Evolutionary conservation across 2,329 filamentous ascomycete species (phyloP), one percentile per base, ranked within the genome.

Genomic region (Neonectria punicea): DNA sequence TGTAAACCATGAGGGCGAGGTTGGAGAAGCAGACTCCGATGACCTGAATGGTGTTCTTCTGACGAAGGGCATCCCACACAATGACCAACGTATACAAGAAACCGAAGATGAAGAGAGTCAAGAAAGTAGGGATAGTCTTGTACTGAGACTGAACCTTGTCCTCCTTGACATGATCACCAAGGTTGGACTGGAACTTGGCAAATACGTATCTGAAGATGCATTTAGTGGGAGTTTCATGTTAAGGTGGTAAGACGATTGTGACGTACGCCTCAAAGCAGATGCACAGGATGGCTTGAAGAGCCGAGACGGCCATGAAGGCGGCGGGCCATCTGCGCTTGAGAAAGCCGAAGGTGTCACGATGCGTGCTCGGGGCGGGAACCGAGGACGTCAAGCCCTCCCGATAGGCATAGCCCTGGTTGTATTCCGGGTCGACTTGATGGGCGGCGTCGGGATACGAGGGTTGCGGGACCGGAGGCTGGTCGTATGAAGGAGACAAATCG

Each of bases 1-100:
- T 94, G 77, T 99, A 99, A 68, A 98, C 89, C 75, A 98, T 86
- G 71, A 99, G 89, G 44, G 93, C 95, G 34, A 96, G 80, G 80
- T 99, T 98, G 82, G 96, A 96, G 63, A 97, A 83, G 81, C 95
- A 97, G 32, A 99, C 86, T 49, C 96, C 96, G 73, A 99, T 98
- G 78, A 98, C 87, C 80, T 99, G 96, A 84, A 99, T 99, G 11
- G 96, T 99, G 82, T 99, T 99, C 81, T 98, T 98, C 77, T 95
- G 85, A 68, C 94, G 90, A 63, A 99, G 85, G 16, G 95, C 96
- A 83, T 99, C 96, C 87, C 94, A 98, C 13, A 96, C 92, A 58
- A 99, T 85, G 30, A 97, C 83, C 34, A 98, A 83, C 77, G 97
- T 90, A 82, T 98, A 99, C 63, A 99, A 80, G 82, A 97, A 98